phyloP scores from a whole-genome alignment of 768 basidiomycete species.

The Leccinum boreale region DNA sequence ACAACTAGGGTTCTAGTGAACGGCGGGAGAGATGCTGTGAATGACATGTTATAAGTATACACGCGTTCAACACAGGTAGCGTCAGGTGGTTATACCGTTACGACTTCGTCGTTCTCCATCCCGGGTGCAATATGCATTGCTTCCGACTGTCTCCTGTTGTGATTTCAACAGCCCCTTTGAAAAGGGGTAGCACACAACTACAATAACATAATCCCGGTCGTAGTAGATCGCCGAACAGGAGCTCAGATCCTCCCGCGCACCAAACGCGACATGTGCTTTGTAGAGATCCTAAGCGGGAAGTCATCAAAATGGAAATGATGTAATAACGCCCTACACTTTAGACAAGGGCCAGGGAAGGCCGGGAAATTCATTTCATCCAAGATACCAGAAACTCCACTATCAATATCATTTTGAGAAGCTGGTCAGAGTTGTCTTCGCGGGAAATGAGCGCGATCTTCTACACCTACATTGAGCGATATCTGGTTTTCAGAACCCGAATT shows the following conservation, averaged over 20 bases:
- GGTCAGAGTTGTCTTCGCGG: neutral
- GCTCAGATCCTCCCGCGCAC: neutral
- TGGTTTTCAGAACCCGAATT: neutral
- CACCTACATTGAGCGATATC: neutral
- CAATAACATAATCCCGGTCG: neutral
- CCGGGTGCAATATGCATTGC: constrained; percentile 2
- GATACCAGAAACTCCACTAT: neutral
- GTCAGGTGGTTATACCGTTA: neutral
- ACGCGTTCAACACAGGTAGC: neutral
- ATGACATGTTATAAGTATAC: constrained; percentile 1
- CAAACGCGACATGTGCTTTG: neutral
- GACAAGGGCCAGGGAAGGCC: neutral
- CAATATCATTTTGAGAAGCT: neutral
- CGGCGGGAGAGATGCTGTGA: neutral
- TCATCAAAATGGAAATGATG: neutral
- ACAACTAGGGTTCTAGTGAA: neutral
- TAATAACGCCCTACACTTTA: neutral
- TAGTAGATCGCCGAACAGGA: neutral
- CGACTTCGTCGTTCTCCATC: neutral
- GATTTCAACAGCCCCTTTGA: neutral
- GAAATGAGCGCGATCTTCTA: neutral
- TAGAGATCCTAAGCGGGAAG: neutral
- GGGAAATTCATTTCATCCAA: neutral
- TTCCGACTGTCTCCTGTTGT: constrained; percentile 2
- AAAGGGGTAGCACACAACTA: neutral